These are phyloP conservation scores for Magnusiomyces tetraspermus DNA, from an alignment of 1,139 yeast genomes.

Conservation along the genomic window DNA sequence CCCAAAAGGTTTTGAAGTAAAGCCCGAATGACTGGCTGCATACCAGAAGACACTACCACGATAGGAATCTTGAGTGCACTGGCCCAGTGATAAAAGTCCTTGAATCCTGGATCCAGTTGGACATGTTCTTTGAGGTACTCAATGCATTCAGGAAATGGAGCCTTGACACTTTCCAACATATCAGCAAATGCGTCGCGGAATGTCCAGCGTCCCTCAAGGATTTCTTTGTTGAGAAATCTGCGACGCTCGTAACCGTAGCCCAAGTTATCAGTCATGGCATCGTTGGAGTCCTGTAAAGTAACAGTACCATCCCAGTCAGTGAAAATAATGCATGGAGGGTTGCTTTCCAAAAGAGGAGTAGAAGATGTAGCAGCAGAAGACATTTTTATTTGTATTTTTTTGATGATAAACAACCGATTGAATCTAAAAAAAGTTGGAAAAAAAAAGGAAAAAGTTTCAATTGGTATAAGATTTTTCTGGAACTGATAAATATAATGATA, in stretches of 20 bases:
- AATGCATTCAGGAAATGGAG: slow-evolving; percentile 77
- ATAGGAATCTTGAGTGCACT: slow-evolving; percentile 60
- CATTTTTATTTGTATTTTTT: too few relatives aligned
- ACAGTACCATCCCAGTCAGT: slow-evolving; percentile 98
- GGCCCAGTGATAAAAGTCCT: slow-evolving; percentile 73
- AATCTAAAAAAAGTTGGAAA: too few relatives aligned
- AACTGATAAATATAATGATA: too few relatives aligned
- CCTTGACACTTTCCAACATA: slow-evolving; percentile 71
- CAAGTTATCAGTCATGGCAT: slow-evolving; percentile 72
- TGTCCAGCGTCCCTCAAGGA: slow-evolving; percentile 55
- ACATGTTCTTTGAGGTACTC: slow-evolving; percentile 44
- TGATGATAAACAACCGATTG: too few relatives aligned
- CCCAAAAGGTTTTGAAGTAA: slow-evolving; percentile 68
- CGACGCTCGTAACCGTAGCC: slow-evolving; percentile 78
- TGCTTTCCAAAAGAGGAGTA: slow-evolving; percentile 28
- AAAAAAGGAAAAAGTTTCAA: too few relatives aligned
- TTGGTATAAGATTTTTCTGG: too few relatives aligned
- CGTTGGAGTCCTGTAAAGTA: slow-evolving; percentile 86
- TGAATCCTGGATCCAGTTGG: slow-evolving; percentile 84
- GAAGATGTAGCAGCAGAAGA: too few relatives aligned
- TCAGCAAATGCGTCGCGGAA: slow-evolving; percentile 72
- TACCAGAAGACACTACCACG: slow-evolving; percentile 73
- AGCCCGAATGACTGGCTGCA: slow-evolving; percentile 82
- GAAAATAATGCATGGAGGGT: slow-evolving; percentile 66
- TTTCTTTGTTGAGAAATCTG: slow-evolving; percentile 56